Conservation (phyloP, 129 eudicot genomes). For the Flaveria sonorensis region DNA sequence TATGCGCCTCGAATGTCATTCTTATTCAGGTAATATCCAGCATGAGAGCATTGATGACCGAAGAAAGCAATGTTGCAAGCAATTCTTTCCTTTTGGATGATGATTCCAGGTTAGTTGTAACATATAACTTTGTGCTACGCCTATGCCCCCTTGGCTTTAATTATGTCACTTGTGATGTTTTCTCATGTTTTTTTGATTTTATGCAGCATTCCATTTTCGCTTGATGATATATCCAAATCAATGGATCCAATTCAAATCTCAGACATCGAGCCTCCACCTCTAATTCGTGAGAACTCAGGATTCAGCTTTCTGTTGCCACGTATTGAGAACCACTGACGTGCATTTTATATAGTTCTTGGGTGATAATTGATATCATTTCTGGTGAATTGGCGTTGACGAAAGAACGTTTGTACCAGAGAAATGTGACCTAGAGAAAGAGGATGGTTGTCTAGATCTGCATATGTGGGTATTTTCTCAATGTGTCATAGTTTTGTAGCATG, state of each 20-base stretch:
- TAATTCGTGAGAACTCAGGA: constrained; percentile 70
- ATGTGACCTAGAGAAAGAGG: background rate
- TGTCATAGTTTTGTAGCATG: constrained; percentile 24
- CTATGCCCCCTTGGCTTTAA: background rate
- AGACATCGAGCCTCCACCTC: constrained; percentile 77
- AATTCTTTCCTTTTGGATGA: constrained; percentile 92
- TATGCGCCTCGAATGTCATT: constrained; percentile 2
- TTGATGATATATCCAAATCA: constrained; percentile 86
- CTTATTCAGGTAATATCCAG: constrained; percentile 68
- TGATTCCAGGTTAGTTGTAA: constrained; percentile 77
- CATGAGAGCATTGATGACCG: constrained; percentile 88
- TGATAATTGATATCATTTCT: constrained; percentile 13
- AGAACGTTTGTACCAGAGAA: constrained; percentile 15
- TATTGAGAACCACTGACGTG: constrained; percentile 39
- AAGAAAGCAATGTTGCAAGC: constrained; percentile 87
- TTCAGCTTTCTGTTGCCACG: constrained; percentile 81
- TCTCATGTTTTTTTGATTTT: constrained; percentile 5
- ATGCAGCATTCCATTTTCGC: constrained; percentile 86
- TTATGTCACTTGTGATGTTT: constrained; percentile 4
- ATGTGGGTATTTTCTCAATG: background rate
- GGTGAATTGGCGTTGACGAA: background rate
- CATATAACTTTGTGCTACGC: background rate
- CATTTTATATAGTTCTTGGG: constrained; percentile 18
- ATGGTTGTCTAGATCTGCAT: constrained; percentile 16
- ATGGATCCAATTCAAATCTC: constrained; percentile 77